Conservation (phyloP, 2,329 filamentous ascomycete genomes). For the Cryphonectria nitschkei region DNA sequence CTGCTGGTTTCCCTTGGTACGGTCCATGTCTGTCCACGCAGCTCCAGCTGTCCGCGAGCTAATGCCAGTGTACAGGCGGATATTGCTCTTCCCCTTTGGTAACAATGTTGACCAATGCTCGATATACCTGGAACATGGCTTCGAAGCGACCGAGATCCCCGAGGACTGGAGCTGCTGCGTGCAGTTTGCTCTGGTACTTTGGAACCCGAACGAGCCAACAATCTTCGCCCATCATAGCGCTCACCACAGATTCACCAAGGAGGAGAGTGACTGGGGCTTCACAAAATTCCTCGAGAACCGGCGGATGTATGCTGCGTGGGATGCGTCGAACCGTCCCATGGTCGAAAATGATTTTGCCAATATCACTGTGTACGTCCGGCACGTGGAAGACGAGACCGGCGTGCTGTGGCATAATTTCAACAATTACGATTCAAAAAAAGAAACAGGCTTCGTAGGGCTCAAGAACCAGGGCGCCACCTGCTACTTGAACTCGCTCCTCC, state of each 20-base stretch:
- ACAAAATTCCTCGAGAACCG: constrained; percentile 92
- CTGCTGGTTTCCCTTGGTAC: constrained; percentile 85
- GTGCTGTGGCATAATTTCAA: constrained; percentile 90
- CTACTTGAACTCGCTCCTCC: constrained; percentile 82
- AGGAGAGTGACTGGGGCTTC: constrained; percentile 98
- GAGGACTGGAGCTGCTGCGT: constrained; percentile 97
- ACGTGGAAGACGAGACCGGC: constrained; percentile 85
- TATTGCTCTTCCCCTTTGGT: constrained; percentile 92
- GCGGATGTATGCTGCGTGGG: constrained; percentile 82
- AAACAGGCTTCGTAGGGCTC: constrained; percentile 94
- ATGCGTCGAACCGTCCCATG: constrained; percentile 69
- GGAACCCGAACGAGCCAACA: constrained; percentile 91
- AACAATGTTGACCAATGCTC: constrained; percentile 94
- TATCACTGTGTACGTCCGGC: constrained; percentile 79
- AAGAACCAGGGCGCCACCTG: constrained; percentile 96
- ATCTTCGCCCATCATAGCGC: constrained; percentile 80
- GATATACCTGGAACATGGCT: constrained; percentile 95
- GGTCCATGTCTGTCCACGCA: constrained; percentile 35
- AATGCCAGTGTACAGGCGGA: constrained; percentile 63
- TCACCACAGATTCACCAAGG: constrained; percentile 94
- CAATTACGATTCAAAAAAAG: constrained; percentile 98
- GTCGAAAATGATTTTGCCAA: constrained; percentile 78
- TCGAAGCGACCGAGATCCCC: constrained; percentile 72
- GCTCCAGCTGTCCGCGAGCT: constrained; percentile 27
- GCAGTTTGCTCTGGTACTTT: constrained; percentile 91